Evolutionary conservation across 495 filamentous ascomycete genomes (phyloP).

Genomic region (Chlorociboria aeruginascens): DNA sequence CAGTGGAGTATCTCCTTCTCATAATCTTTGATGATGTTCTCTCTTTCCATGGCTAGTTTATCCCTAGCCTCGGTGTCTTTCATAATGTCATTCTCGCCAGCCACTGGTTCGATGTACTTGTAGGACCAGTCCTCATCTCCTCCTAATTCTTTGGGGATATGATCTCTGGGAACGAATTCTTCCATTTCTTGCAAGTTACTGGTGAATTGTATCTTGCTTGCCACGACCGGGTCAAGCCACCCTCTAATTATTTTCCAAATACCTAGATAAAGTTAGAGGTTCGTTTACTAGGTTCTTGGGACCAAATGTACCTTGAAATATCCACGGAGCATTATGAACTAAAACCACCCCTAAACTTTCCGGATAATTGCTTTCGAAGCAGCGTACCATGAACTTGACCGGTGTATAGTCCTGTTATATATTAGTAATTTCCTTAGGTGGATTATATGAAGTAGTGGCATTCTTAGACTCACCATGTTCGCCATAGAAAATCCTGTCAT

Average conservation of each 20-base stretch:
- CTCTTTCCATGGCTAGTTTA: conserved; percentile 45
- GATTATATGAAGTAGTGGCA: not conserved
- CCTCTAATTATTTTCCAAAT: conserved; percentile 86
- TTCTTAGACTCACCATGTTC: conserved; percentile 63
- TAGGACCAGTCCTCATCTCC: conserved; percentile 77
- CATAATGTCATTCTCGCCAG: conserved; percentile 61
- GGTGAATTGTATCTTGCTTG: conserved; percentile 89
- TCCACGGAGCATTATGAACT: conserved; percentile 95
- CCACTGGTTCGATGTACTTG: conserved; percentile 60
- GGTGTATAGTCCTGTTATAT: conserved; percentile 72
- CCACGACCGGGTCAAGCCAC: conserved; percentile 96
- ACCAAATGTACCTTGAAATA: conserved; percentile 63
- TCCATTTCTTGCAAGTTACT: conserved; percentile 70
- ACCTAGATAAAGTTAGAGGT: conserved; percentile 27
- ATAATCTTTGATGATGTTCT: conserved; percentile 50
- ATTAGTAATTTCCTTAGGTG: not conserved
- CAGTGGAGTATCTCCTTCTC: conserved; percentile 62
- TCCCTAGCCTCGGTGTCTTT: conserved; percentile 52
- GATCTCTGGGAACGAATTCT: conserved; percentile 55
- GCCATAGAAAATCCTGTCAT: conserved; percentile 87
- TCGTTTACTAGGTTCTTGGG: not conserved
- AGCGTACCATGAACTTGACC: conserved; percentile 98
- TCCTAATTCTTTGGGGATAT: conserved; percentile 69
- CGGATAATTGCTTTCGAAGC: conserved; percentile 97
- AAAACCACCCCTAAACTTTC: conserved; percentile 84